Base-by-base conservation (phyloP, 345 rosid genomes). In the Boechera retrofracta region DNA sequence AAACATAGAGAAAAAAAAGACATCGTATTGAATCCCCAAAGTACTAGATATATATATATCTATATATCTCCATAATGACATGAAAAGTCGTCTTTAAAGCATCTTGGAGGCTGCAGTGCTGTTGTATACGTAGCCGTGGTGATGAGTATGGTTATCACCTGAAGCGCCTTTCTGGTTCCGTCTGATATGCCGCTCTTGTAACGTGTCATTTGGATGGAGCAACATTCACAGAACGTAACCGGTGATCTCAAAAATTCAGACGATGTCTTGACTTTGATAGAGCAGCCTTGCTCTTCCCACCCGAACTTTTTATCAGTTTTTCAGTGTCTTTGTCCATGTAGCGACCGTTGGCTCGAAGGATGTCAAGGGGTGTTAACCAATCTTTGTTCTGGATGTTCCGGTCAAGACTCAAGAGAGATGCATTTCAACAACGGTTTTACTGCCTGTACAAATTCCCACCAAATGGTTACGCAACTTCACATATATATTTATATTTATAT, bases 291-390 rank as follows among this genome's bases (percentile, higher is more conserved):
- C 69, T 64, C 39, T 45, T 64, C 4, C 55, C 69, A 29, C 55
- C 55, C 26, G 15, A 64, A 2, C 8, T 64, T 64, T 2, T 45
- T 2, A 9, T 29, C 15, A 45, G 4, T 9, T 64, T 45, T 45
- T 64, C 52, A 44, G 39, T 64, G 4, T 10, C 15, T 29, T 45
- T 29, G 3, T 64, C 69, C 68, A 64, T 44, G 55, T 44, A 64
- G 0, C 13, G 53, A 28, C 26, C 55, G 28, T 64, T 64, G 15
- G 26, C 39, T 31, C 24, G 39, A 47, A 45, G 41, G 54, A 15
- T 45, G 47, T 45, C 55, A 4, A 64, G 52, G 24, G 67, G 13
- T 42, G 67, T 63, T 8, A 42, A 39, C 9, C 42, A 11, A 39
- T 39, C 42, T 39, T 39, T 10, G 42, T 39, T 39, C 42, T 39